Evolutionary conservation across 192 early-diverging fungal genomes (phyloP), one percentile per base, ranked within the genome.

Genomic region (Backusella tuberculispora): DNA sequence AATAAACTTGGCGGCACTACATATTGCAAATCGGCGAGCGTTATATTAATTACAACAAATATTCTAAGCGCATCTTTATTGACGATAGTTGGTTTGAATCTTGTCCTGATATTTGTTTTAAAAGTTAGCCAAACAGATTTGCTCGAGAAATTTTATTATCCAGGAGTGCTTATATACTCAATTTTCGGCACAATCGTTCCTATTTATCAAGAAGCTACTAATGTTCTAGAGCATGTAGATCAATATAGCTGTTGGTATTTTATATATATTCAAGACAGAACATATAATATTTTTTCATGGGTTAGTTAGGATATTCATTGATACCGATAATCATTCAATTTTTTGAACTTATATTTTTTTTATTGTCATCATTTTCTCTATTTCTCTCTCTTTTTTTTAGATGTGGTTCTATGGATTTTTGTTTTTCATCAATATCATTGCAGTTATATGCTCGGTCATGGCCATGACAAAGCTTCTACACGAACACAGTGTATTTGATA

Each of bases 401-500:
- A 56, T 56, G 50, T 56, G 50, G 50, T 56, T 56, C 12, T 56
- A 56, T 56, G 19, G 50, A 21, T 56, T 56, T 56, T 12, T 56
- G 7, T 56, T 56, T 56, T 56, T 56, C 9, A 21, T 21, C 19
- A 56, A 56, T 56, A 24, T 56, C 17, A 56, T 56, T 56, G 53
- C 53, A 12, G 21, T 56, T 24, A 9, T 56, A 56, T 56, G 53
- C 9, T 56, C 53, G 10, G 21, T 21, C 21, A 21, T 17, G 12
- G 53, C 53, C 0, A 56, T 56, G 53, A 4, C 19, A 21, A 56
- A 56, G 10, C 53, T 56, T 13, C 8, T 56, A 21, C 53, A 56
- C 21, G 19, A 56, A 3, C 21, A 24, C 10, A n/a, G 19, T 12
- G 53, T 56, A 17, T 24, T 56, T 56, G 19, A 56, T 56, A 56